phyloP scores from a whole-genome alignment of 2,329 filamentous ascomycete genomes.

The Fusarium sp. region DNA sequence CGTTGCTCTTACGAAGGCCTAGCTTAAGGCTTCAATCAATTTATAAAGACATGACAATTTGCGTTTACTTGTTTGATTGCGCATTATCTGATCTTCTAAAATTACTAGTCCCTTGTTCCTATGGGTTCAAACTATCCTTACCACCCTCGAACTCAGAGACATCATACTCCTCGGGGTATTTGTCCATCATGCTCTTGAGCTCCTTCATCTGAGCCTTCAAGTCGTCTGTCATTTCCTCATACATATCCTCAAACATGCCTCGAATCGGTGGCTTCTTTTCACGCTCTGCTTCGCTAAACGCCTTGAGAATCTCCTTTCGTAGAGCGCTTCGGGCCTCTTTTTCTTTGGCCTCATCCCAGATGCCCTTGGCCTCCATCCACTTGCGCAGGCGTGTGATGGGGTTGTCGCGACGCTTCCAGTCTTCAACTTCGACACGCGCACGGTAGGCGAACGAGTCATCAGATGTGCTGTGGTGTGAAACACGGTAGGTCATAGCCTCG shows the following conservation, averaged over 20 bases:
- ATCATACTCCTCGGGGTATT: conserved; percentile 94
- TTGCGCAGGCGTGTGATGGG: conserved; percentile 87
- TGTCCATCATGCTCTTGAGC: conserved; percentile 80
- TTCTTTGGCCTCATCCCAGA: conserved; percentile 89
- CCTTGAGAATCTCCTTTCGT: conserved; percentile 81
- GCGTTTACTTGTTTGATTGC: not conserved
- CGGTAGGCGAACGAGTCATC: conserved; percentile 98
- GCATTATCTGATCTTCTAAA: not conserved
- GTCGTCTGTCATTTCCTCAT: conserved; percentile 87
- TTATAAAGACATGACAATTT: not conserved
- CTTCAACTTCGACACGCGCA: conserved; percentile 90
- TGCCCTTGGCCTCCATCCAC: conserved; percentile 84
- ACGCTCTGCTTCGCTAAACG: conserved; percentile 85
- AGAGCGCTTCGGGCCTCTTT: conserved; percentile 73
- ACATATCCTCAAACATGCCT: conserved; percentile 86
- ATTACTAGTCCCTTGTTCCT: not conserved
- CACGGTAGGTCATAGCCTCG: conserved; percentile 98
- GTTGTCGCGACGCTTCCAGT: conserved; percentile 93
- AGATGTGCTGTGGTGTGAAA: conserved; percentile 95
- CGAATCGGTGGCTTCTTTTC: conserved; percentile 80
- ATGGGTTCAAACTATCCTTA: conserved; percentile 66
- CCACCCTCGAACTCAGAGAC: conserved; percentile 80
- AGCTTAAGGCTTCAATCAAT: not conserved
- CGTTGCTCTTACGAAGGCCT: no score
- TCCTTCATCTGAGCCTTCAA: conserved; percentile 76